Base-by-base conservation (phyloP, 768 basidiomycete genomes). In the Amanita rubescens region DNA sequence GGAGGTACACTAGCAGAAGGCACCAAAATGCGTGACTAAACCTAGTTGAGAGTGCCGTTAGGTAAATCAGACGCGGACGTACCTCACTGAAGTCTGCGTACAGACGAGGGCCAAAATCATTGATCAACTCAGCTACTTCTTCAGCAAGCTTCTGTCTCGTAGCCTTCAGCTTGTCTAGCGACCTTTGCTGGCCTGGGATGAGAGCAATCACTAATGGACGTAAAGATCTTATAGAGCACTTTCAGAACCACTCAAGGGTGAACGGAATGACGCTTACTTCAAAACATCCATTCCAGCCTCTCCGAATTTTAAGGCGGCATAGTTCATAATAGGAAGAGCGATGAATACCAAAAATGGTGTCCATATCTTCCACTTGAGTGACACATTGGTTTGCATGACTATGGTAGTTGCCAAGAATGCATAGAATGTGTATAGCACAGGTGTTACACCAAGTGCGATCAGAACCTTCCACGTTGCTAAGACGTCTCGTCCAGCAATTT, bases 251-350 rank as follows among this genome's bases (percentile, higher is more conserved):
- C 30, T 14, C 30, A 54, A 22, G 9, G 20, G 12, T 24, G 10
- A 24, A 10, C 17, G n/a, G 10, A n/a, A 50, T 32, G 37, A 20
- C 25, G 70, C 87, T 59, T 61, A 94, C 94, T 97, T 97, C 51
- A 94, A 75, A 24, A 98, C 93, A 62, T 98, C 95, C 82, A 96
- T 86, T 20, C 94, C 95, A 32, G 94, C 95, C 67, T 98, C 95
- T 39, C 95, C 95, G 62, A 98, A 98, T 68, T 96, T 95, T 49
- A 98, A 78, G 5, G 95, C 91, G 5, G 92, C 90, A 62, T 87
- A 90, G 53, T 90, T 94, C 74, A 95, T 86, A 66, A 90, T 81
- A 12, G 95, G 95, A 27, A 97, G 68, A 2, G 82, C 73, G 17
- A 79, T 71, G 54, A 89, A 72, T 53, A 93, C 84, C 8, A 89